Evolutionary conservation across 257 asterid genomes (phyloP), one percentile per base, ranked within the genome.

Genomic region (Catharanthus roseus): DNA sequence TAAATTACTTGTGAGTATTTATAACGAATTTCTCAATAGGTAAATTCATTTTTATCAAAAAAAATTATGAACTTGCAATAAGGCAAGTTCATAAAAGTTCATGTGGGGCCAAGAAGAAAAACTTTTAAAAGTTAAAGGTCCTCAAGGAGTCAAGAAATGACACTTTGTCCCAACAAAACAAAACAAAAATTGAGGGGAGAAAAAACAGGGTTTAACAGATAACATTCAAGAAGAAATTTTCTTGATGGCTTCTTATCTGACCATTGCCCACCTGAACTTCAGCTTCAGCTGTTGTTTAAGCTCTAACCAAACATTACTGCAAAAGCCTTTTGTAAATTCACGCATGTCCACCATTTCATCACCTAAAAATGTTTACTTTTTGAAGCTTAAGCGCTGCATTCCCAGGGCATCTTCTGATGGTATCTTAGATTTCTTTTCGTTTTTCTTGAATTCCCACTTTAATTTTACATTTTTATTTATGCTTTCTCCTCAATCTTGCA

Each of bases 361-460:
- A 0, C 38, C 71, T 10, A 71, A 44, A 82, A 50, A 51, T n/a
- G 45, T 77, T 62, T 74, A 79, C 45, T 67, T 50, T 41, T 78
- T 79, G 73, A 85, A 78, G 82, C 83, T 83, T 70, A 70, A 78
- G 41, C 74, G 39, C 72, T 44, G 70, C 44, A 57, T 67, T 67
- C 70, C 82, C 65, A 77, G 78, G 78, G 90, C 87, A 76, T 67
- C 86, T 62, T 75, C 89, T 77, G 77, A 80, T 77, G 97, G 90
- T 86, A 57, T n/a, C n/a, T n/a, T n/a, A n/a, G n/a, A n/a, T n/a
- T 11, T 65, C 23, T 39, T 15, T 34, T 61, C 60, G 53, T 23
- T 58, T 49, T 23, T 21, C 16, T 49, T 7, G n/a, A n/a, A n/a
- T n/a, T n/a, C n/a, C n/a, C n/a, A n/a, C 12, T 16, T 2, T 49